Percentiles rank a stretch among this genome's conserved stretches.
Conservation (phyloP, 352 stramenopile genomes). For the Globisporangium camurandrum region DNA sequence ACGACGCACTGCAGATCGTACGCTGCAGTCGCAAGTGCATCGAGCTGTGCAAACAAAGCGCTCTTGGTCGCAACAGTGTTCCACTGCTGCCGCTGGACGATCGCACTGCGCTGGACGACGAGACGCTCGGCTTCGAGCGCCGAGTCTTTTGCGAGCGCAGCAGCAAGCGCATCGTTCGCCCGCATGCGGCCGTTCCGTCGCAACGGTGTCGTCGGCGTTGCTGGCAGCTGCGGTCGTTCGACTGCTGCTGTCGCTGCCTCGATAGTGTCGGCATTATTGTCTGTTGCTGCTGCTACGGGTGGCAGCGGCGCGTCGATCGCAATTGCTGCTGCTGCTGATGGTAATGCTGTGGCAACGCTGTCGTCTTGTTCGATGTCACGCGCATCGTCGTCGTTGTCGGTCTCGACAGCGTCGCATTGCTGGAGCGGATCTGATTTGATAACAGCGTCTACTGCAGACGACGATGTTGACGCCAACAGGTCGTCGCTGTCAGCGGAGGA, state of each 20-base stretch:
- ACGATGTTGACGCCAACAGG: background rate
- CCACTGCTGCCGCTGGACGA: conserved; percentile 21
- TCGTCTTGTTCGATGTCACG: too few species aligned
- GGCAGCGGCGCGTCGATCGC: background rate
- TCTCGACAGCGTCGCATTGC: too few species aligned
- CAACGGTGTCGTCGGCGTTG: too few species aligned
- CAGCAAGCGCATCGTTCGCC: conserved; percentile 27
- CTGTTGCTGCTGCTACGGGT: background rate
- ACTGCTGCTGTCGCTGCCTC: too few species aligned
- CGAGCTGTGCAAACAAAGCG: conserved; percentile 16
- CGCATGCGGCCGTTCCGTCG: conserved; percentile 11
- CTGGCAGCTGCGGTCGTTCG: too few species aligned
- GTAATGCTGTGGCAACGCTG: background rate
- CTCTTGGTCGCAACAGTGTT: conserved; percentile 14
- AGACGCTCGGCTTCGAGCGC: conserved; percentile 16
- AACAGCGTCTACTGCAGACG: too few species aligned
- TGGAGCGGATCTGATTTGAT: too few species aligned
- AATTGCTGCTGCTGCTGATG: background rate
- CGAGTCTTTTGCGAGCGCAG: conserved; percentile 20
- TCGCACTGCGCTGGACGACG: conserved; percentile 12
- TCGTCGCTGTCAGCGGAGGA: background rate
- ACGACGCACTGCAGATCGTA: conserved; percentile 31
- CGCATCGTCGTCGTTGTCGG: too few species aligned
- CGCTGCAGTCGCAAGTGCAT: conserved; percentile 17
- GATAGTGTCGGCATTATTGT: too few species aligned